Evolutionary conservation across 192 early-diverging fungal species (phyloP).

Genomic region (Linderina pennispora): DNA sequence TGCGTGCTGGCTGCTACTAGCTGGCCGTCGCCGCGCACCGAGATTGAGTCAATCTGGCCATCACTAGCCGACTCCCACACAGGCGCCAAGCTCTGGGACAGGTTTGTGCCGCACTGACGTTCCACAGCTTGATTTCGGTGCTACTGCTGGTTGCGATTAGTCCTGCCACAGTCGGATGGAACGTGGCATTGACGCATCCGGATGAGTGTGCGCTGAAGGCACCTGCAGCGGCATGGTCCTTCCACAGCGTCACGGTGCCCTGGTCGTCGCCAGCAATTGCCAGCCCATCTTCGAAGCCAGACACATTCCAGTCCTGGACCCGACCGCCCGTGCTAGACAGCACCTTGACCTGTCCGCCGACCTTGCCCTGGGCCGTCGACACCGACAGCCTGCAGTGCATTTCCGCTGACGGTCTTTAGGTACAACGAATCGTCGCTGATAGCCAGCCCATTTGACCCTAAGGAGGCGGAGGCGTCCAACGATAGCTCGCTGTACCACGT

Average conservation of each 20-base stretch:
- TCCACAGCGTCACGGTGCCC: conserved; percentile 30
- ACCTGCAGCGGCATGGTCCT: background rate
- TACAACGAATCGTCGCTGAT: conserved; percentile 21
- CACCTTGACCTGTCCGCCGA: conserved; percentile 2
- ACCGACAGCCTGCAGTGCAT: conserved; percentile 24
- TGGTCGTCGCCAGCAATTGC: conserved; percentile 23
- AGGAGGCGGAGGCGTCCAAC: conserved; percentile 9
- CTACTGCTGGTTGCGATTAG: conserved; percentile 15
- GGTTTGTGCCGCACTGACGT: too few relatives aligned
- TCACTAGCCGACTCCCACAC: conserved; percentile 11
- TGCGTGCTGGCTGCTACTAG: conserved; percentile 24
- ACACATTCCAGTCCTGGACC: conserved; percentile 27
- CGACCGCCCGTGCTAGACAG: conserved; percentile 5
- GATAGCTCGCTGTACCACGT: conserved; percentile 37
- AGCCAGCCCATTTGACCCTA: conserved; percentile 29
- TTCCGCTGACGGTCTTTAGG: conserved; percentile 16
- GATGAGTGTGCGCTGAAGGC: conserved; percentile 5
- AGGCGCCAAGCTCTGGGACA: background rate
- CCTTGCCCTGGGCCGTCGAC: conserved; percentile 11
- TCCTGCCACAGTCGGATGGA: conserved; percentile 36
- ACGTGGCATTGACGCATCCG: conserved; percentile 17
- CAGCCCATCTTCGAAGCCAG: conserved; percentile 14
- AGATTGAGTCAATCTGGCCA: conserved; percentile 16
- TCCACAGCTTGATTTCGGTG: conserved; percentile 29
- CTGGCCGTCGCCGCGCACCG: conserved; percentile 29